phyloP scores from a whole-genome alignment of 2,329 filamentous ascomycete genomes.

The Aureobasidium mangrovei region DNA sequence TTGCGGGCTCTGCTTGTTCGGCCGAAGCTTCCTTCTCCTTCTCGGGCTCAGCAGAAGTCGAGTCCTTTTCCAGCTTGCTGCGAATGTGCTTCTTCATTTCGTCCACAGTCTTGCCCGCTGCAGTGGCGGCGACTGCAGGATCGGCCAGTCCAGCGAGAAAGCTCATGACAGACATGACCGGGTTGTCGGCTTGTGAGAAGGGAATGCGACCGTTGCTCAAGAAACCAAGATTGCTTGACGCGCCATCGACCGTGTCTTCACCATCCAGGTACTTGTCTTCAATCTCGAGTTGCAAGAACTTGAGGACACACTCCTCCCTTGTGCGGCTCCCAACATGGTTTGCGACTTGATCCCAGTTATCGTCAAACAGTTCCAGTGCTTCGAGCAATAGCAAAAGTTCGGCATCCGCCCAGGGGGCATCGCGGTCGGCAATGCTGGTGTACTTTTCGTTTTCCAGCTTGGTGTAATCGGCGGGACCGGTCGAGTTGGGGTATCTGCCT shows the following conservation, averaged over 20 bases:
- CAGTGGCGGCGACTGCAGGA: slow-evolving; percentile 80
- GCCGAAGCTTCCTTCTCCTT: slow-evolving; percentile 36
- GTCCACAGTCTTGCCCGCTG: slow-evolving; percentile 77
- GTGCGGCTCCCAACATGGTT: slow-evolving; percentile 88
- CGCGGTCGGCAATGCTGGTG: slow-evolving; percentile 66
- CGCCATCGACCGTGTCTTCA: slow-evolving; percentile 51
- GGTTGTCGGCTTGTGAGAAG: slow-evolving; percentile 88
- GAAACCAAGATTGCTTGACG: slow-evolving; percentile 58
- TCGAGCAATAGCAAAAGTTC: slow-evolving; percentile 86
- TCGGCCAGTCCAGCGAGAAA: slow-evolving; percentile 90
- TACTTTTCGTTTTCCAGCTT: slow-evolving; percentile 86
- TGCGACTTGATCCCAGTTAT: slow-evolving; percentile 90
- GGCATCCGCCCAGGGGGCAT: slow-evolving; percentile 83
- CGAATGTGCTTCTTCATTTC: slow-evolving; percentile 75
- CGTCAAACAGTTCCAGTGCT: slow-evolving; percentile 83
- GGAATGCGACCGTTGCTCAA: slow-evolving; percentile 69
- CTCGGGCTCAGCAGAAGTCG: slow-evolving; percentile 43
- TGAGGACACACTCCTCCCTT: slow-evolving; percentile 89
- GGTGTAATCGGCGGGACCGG: slow-evolving; percentile 70
- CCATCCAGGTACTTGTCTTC: slow-evolving; percentile 88
- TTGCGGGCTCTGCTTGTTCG: slow-evolving; percentile 42
- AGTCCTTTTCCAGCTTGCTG: slow-evolving; percentile 62
- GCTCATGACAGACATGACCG: slow-evolving; percentile 89
- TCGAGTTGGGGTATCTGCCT: slow-evolving; percentile 70
- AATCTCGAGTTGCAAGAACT: slow-evolving; percentile 93